phyloP scores from a whole-genome alignment of 2,329 filamentous ascomycete species.

The Leptoxyphium fumago region DNA sequence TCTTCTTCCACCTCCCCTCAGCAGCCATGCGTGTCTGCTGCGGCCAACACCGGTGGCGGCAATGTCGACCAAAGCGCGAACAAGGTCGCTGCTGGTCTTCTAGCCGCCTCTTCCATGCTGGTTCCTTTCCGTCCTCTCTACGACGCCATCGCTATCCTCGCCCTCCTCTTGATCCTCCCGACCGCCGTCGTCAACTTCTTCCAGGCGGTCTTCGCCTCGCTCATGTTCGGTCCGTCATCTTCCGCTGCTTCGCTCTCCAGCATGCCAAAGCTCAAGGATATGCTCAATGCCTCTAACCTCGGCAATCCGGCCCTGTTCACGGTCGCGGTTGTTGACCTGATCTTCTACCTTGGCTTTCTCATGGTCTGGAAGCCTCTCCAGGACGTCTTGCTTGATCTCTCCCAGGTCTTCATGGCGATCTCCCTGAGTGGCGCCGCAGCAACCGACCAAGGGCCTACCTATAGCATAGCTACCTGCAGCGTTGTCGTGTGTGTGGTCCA shows the following conservation, averaged over 20 bases:
- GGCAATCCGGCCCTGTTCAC: constrained; percentile 77
- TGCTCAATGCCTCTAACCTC: constrained; percentile 67
- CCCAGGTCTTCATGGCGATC: constrained; percentile 84
- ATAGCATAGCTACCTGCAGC: constrained; percentile 58
- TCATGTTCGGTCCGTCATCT: constrained; percentile 75
- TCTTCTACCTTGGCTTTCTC: constrained; percentile 64
- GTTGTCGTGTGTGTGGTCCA: constrained; percentile 45
- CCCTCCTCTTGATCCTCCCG: constrained; percentile 84
- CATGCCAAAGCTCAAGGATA: constrained; percentile 69
- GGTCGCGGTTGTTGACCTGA: constrained; percentile 71
- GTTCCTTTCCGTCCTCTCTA: constrained; percentile 78
- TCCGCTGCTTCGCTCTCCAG: constrained; percentile 46
- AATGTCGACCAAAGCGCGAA: constrained; percentile 41
- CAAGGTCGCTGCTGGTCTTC: constrained; percentile 54
- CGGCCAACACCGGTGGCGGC: constrained; percentile 5
- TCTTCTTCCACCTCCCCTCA: constrained; percentile 10
- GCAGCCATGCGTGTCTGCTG: constrained; percentile 8
- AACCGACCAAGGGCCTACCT: constrained; percentile 51
- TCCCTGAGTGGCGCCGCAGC: constrained; percentile 72
- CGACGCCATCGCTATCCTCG: constrained; percentile 92
- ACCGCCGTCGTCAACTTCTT: constrained; percentile 77
- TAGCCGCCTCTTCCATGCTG: constrained; percentile 72
- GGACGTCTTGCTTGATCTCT: constrained; percentile 74
- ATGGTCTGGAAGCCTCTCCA: constrained; percentile 79
- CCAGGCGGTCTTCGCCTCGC: constrained; percentile 79